A percentile compares a stretch with the other conserved stretches of the same genome.
Conservation (phyloP, 495 filamentous ascomycete genomes). For the Penicillium parvum region DNA sequence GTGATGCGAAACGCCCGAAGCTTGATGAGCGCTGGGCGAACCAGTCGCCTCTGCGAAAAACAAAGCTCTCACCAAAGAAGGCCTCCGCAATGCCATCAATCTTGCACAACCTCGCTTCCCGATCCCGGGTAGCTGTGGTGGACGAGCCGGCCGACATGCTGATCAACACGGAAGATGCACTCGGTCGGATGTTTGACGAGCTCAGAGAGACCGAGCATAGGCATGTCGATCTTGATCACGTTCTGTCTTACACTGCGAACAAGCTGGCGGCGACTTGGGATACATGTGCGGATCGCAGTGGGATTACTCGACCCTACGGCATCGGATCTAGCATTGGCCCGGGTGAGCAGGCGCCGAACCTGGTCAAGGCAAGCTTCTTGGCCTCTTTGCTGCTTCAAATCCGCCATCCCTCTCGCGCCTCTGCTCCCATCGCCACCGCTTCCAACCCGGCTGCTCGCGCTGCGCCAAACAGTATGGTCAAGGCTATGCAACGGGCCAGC, state of each 20-base stretch:
- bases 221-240: constrained; percentile 49
- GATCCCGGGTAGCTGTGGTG: constrained; percentile 29
- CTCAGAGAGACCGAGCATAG: constrained; percentile 49
- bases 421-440: constrained; percentile 23
- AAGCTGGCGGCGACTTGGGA: constrained; percentile 58
- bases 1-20: constrained; percentile 42
- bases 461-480: constrained; percentile 27
- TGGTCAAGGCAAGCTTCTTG: constrained; percentile 71
- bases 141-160: constrained; percentile 44
- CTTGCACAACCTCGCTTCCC: constrained; percentile 38
- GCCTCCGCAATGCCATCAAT: constrained; percentile 47
- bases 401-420: constrained; percentile 58
- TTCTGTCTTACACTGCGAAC: constrained; percentile 51
- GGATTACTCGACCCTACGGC: constrained; percentile 44
- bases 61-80: constrained; percentile 43
- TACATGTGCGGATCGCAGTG: constrained; percentile 39
- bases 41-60: constrained; percentile 36
- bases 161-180: constrained; percentile 39
- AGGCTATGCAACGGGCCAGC: constrained; percentile 32
- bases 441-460: constrained; percentile 21
- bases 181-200: constrained; percentile 51
- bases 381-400: constrained; percentile 66
- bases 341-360: constrained; percentile 48
- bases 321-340: constrained; percentile 57
- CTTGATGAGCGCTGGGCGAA: constrained; percentile 40